Evolutionary conservation across 331 rosid species (phyloP).

Genomic region (Spiraea crenata): DNA sequence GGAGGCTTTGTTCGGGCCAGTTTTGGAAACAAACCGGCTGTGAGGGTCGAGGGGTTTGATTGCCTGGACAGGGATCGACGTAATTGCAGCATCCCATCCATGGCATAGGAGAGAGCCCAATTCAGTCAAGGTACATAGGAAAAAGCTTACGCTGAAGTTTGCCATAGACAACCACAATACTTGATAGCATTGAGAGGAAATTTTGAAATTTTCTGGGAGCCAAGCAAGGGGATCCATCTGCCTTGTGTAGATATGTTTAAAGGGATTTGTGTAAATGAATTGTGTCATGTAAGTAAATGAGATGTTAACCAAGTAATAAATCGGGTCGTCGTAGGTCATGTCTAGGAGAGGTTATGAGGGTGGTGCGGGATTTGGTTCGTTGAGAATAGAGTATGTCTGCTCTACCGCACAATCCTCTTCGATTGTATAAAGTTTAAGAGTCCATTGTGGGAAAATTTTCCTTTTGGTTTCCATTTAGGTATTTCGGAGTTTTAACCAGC

Average conservation of each 20-base stretch:
- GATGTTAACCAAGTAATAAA: constrained; percentile 28
- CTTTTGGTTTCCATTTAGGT: constrained; percentile 21
- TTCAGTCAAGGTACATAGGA: constrained; percentile 23
- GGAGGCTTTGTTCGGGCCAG: constrained; percentile 72
- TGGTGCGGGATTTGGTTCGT: constrained; percentile 30
- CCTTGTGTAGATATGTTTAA: constrained; percentile 45
- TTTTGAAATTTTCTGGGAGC: constrained; percentile 42
- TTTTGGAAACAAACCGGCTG: constrained; percentile 82
- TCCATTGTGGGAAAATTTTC: constrained; percentile 26
- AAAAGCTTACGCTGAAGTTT: constrained; percentile 19
- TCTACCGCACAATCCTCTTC: constrained; percentile 32
- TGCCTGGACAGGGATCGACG: constrained; percentile 91
- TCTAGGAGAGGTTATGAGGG: background rate
- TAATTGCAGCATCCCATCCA: constrained; percentile 94
- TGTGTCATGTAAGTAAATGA: constrained; percentile 23
- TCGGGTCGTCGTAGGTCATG: constrained; percentile 5
- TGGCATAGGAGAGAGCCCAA: constrained; percentile 60
- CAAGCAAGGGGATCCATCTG: constrained; percentile 28
- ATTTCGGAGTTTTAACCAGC: constrained; percentile 26
- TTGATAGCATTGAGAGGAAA: constrained; percentile 36
- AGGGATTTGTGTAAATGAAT: constrained; percentile 49
- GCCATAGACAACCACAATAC: constrained; percentile 15
- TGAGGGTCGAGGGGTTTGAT: constrained; percentile 93
- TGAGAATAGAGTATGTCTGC: constrained; percentile 10
- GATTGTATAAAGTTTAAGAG: constrained; percentile 36